These are phyloP conservation scores for Aspergillus amoenus DNA, from an alignment of 2,329 filamentous ascomycete species.

Conservation along the genomic window DNA sequence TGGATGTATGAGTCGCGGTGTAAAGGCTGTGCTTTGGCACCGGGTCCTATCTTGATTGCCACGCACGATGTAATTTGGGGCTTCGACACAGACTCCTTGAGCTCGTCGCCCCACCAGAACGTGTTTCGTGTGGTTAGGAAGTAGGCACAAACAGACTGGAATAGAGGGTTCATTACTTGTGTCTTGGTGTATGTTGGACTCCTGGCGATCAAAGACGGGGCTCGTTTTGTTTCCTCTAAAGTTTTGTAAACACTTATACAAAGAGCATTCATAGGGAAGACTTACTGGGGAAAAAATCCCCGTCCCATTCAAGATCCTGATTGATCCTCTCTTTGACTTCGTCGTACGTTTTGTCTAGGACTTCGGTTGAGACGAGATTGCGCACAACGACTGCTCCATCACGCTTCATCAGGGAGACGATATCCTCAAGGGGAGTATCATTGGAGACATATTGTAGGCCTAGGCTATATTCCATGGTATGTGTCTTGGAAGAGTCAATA, in stretches of 20 bases:
- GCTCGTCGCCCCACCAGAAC: conserved; percentile 30
- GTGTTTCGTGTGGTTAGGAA: conserved; percentile 27
- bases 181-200: conserved; percentile 9
- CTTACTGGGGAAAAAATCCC: not conserved
- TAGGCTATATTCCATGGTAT: not conserved
- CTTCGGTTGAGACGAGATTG: not conserved
- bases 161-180: conserved; percentile 20
- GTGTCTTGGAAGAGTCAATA: too few species aligned
- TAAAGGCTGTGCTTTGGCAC: conserved; percentile 23
- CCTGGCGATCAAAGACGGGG: conserved; percentile 3
- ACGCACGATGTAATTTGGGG: conserved; percentile 21
- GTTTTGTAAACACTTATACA: too few species aligned
- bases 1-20: conserved; percentile 20
- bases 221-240: conserved; percentile 12
- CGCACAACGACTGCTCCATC: not conserved
- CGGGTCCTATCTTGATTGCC: conserved; percentile 23
- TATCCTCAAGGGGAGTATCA: not conserved
- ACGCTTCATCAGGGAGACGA: not conserved
- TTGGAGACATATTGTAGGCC: not conserved
- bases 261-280: too few species aligned
- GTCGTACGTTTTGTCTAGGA: not conserved
- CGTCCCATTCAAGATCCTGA: not conserved
- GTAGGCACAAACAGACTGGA: conserved; percentile 24
- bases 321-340: not conserved
- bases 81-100: conserved; percentile 25